phyloP scores from a whole-genome alignment of 2,329 filamentous ascomycete genomes.

The Magnaporthiopsis incrustans region DNA sequence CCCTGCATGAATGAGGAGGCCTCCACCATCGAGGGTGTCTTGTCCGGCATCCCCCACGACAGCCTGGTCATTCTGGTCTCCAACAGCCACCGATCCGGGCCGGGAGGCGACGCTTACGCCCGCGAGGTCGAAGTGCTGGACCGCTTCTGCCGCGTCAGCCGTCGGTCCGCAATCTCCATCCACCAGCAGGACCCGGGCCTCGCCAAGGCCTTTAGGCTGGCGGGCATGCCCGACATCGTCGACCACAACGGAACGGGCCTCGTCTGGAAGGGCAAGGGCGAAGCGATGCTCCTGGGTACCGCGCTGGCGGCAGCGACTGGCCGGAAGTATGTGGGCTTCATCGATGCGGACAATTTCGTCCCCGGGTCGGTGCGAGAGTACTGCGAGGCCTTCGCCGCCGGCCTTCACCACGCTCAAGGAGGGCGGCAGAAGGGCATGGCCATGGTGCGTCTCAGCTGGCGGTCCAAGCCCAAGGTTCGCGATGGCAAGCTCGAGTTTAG shows the following conservation, averaged over 20 bases:
- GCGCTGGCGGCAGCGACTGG: constrained; percentile 18
- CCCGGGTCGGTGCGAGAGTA: constrained; percentile 23
- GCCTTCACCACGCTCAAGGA: constrained; percentile 18
- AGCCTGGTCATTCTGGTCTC: constrained; percentile 24
- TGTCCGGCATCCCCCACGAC: constrained; percentile 20
- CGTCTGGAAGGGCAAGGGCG: constrained; percentile 23
- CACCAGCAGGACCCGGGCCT: constrained; percentile 22
- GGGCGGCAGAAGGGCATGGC: constrained; percentile 11
- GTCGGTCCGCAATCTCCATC: constrained; percentile 17
- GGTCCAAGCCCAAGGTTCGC: constrained; percentile 23
- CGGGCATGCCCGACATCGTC: constrained; percentile 18
- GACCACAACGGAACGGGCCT: constrained; percentile 10
- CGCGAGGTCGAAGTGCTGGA: constrained; percentile 16
- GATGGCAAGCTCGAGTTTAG: constrained; percentile 18
- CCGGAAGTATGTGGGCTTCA: constrained; percentile 22
- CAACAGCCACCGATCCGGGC: constrained; percentile 15
- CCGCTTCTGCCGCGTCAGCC: constrained; percentile 13
- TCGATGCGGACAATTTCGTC: constrained; percentile 25
- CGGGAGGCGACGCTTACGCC: constrained; percentile 13
- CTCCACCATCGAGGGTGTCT: constrained; percentile 18
- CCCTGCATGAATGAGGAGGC: constrained; percentile 24
- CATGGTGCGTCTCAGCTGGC: constrained; percentile 26
- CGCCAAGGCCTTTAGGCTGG: constrained; percentile 15
- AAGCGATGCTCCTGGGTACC: constrained; percentile 24
- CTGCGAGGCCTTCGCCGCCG: constrained; percentile 23